phyloP scores from a whole-genome alignment of 352 stramenopile species.

The Elongisporangium undulatum region DNA sequence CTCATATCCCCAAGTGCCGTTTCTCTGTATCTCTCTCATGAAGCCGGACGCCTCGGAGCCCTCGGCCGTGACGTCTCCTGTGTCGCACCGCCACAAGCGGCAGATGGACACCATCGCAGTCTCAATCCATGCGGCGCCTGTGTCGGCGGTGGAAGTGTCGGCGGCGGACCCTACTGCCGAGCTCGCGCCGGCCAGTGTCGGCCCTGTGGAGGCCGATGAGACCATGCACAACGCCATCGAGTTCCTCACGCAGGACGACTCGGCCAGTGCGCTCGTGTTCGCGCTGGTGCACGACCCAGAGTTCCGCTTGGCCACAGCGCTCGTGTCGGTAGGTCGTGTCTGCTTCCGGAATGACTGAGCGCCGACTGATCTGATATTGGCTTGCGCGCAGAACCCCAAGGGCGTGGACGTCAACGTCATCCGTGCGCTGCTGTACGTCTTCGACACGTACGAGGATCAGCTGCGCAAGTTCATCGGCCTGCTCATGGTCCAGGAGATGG shows the following conservation, averaged over 20 bases:
- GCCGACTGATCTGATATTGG: neutral
- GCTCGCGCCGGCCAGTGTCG: no score
- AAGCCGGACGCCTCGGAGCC: neutral
- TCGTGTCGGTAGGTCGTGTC: constrained; percentile 29
- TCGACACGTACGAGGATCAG: constrained; percentile 70
- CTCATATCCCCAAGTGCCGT: neutral
- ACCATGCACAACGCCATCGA: constrained; percentile 61
- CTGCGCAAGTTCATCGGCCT: constrained; percentile 57
- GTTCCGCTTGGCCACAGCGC: constrained; percentile 62
- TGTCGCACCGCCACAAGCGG: neutral
- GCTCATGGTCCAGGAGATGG: constrained; percentile 78
- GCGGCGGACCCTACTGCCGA: neutral
- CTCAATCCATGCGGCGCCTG: neutral
- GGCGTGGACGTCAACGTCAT: constrained; percentile 53
- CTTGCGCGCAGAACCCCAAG: constrained; percentile 10
- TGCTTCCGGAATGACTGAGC: neutral
- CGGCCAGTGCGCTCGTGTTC: constrained; percentile 63
- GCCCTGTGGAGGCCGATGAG: constrained; percentile 22
- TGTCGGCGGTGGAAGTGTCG: neutral
- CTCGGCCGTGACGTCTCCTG: neutral
- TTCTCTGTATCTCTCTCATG: neutral
- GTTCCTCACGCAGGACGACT: constrained; percentile 63
- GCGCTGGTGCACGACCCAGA: constrained; percentile 75
- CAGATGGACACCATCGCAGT: neutral
- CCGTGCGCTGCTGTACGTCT: constrained; percentile 65